Evolutionary conservation across 805 yeast genomes (phyloP), one percentile per base, ranked within the genome.

Genomic region (Wickerhamomyces chaumierensis): DNA sequence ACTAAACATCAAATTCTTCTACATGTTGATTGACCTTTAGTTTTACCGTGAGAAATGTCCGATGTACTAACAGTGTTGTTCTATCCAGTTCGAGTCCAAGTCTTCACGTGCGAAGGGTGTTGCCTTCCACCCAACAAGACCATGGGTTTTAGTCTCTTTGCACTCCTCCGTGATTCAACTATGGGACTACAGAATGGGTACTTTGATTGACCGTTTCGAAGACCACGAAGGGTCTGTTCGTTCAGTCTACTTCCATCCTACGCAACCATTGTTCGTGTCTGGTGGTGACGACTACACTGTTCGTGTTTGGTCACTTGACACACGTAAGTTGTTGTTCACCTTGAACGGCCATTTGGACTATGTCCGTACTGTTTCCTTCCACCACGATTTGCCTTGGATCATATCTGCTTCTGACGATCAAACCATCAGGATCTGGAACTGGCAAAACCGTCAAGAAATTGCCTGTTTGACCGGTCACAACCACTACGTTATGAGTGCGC

Each of bases 171-270:
- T 96, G n/a, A 90, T 92, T 58, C 98, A 94, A 62, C 71, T 92
- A 47, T 92, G 99, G 99, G 99, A 92, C 63, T 92, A 94, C 64
- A 79, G 99, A 55, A 92, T 92, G 99, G 99, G 99, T 34, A 87
- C 96, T 3, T 66, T 92, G 57, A 78, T 92, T 57, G 97, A 88
- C 61, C 75, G 96, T 42, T 92, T 87, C 55, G 98, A 92, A 62
- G 98, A 90, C 53, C 99, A 92, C 59, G 95, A 84, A 53, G 99
- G 99, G 20, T 97, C 98, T 3, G 98, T 92, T 19, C 78, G 99
- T 63, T 78, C 88, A 43, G 84, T 92, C 33, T 90, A 79, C 58
- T 90, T 92, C 72, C 99, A 92, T 63, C 96, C 96, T 42, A 86
- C 97, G 5, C 98, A 92, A 65, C 97, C 97, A 25, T 72, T 92